Percentiles rank a stretch among this genome's conserved stretches.
Evolutionary conservation across 106 monocot species (phyloP).

Genomic region (Amphibolis antarctica): DNA sequence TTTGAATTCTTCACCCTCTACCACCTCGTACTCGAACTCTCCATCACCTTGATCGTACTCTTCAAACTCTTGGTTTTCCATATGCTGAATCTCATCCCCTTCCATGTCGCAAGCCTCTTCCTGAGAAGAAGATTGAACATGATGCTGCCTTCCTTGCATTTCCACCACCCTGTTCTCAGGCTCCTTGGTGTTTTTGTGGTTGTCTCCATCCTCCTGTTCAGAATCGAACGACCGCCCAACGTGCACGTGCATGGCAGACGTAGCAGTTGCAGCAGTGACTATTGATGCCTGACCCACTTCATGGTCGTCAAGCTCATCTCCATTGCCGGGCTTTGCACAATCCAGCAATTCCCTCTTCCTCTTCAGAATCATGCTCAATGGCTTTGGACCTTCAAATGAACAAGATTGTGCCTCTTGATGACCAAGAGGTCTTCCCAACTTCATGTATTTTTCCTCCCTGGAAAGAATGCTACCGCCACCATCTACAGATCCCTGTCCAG

Average conservation of each 20-base stretch:
- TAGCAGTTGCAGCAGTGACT: too few species aligned
- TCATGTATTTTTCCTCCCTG: not conserved
- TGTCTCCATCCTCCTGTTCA: too few species aligned
- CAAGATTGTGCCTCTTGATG: conserved; percentile 22
- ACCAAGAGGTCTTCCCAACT: not conserved
- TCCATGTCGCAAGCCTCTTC: conserved; percentile 1
- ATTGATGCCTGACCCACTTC: not conserved
- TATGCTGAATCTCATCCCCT: conserved; percentile 5
- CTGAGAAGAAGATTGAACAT: conserved; percentile 5
- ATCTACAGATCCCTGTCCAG: not conserved
- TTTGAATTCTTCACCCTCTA: conserved; percentile 22
- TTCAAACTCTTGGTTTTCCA: conserved; percentile 27
- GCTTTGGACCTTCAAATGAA: conserved; percentile 67
- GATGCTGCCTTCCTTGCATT: conserved; percentile 16
- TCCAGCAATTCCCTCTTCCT: conserved; percentile 34
- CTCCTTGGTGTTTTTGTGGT: too few species aligned
- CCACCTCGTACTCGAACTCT: conserved; percentile 30
- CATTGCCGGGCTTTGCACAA: not conserved
- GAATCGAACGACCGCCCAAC: too few species aligned
- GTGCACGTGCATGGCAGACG: too few species aligned
- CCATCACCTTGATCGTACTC: conserved; percentile 21
- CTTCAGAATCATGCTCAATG: conserved; percentile 51
- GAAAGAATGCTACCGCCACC: not conserved
- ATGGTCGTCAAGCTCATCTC: not conserved
- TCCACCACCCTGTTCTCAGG: too few species aligned